phyloP scores from a whole-genome alignment of 2,329 filamentous ascomycete genomes.

The Calonectria pteridis region DNA sequence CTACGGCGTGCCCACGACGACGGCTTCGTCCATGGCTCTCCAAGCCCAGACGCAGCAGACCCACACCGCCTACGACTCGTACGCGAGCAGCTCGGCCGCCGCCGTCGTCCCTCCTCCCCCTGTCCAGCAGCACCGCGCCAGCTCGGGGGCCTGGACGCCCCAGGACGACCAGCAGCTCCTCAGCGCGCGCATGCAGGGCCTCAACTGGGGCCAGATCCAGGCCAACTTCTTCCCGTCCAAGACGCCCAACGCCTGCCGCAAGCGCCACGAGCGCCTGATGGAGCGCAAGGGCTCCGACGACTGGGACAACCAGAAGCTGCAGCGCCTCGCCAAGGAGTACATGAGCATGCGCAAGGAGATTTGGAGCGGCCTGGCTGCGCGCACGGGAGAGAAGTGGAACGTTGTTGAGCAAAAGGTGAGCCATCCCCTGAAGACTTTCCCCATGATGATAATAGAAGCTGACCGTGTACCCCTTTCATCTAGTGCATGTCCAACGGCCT shows the following conservation, averaged over 20 bases:
- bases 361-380: constrained; percentile 80
- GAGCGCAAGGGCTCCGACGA: constrained; percentile 81
- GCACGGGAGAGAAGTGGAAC: constrained; percentile 86
- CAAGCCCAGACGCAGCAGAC: constrained; percentile 52
- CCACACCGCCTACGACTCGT: constrained; percentile 55
- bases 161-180: constrained; percentile 82
- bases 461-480: background rate
- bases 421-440: too few relatives aligned
- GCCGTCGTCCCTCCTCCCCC: constrained; percentile 54
- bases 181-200: constrained; percentile 76
- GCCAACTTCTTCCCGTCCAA: constrained; percentile 82
- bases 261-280: constrained; percentile 87
- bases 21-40: constrained; percentile 46
- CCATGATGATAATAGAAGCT: background rate
- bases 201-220: constrained; percentile 89
- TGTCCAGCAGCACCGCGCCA: constrained; percentile 67
- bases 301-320: constrained; percentile 82
- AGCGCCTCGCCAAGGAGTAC: constrained; percentile 81
- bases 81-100: constrained; percentile 49
- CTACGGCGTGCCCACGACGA: constrained; percentile 53
- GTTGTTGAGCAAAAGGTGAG: constrained; percentile 73
- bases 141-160: constrained; percentile 77
- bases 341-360: constrained; percentile 84
- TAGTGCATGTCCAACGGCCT: constrained; percentile 88
- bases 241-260: constrained; percentile 86